Evolutionary conservation across 2,329 filamentous ascomycete species (phyloP), one percentile per base, ranked within the genome.

Genomic region (Penicillium sp.): DNA sequence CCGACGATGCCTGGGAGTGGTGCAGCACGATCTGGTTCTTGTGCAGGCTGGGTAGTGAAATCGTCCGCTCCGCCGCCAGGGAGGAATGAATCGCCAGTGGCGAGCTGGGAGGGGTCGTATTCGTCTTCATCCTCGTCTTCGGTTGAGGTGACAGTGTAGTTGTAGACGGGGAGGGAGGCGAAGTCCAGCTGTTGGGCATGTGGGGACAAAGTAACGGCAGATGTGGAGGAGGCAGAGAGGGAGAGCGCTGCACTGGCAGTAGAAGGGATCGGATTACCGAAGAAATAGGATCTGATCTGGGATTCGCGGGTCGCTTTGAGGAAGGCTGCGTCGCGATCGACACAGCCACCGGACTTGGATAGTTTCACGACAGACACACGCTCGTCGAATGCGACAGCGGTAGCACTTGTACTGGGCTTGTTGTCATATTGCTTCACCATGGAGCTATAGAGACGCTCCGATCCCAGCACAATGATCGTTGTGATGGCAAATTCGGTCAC

Each of bases 251-350:
- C 25, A 4, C 10, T n/a, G 11, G 56, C 63, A 7, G 64, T 65
- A 8, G 67, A 65, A 2, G 69, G 61, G 7, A 65, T 63, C 1
- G 65, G 54, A 48, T 86, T 84, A 7, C 93, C 93, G 61, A 96
- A 98, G 71, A 98, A 98, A 67, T 98, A 98, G 54, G 90, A 84
- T 51, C 86, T 84, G 36, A 96, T 89, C 35, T 86, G 79, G 0
- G 84, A 79, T 57, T 94, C 86, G 30, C 86, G 79, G 4, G 80
- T 69, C 11, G 81, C 76, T 56, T 87, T 85, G 74, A 90, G 80
- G 63, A 87, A 94, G 0, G 70, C 62, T 25, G 83, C 79, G 48
- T 89, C 84, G 33, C 87, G 78, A 56, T 87, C 80, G 1, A 87
- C 86, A 25, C 87, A 89, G 16, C 93, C 93, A 23, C 87, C 86